Evolutionary conservation across 164 flowering plant genomes (phyloP), one percentile per base, ranked within the genome.

Genomic region (Umbilicus rupestris): DNA sequence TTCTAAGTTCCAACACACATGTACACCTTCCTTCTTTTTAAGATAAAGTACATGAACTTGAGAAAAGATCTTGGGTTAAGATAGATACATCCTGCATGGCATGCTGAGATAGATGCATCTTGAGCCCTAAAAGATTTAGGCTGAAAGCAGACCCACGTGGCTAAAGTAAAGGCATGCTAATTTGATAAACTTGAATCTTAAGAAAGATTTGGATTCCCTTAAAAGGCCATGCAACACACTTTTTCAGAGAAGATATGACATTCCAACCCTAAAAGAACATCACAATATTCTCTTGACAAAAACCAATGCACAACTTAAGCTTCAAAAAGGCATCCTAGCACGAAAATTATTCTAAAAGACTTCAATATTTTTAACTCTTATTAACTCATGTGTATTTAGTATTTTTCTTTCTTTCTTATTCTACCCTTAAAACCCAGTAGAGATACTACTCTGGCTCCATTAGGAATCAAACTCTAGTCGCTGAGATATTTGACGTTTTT

Each of bases 241-340:
- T 50, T 50, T 50, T 22, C 57, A 50, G 57, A 20, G 29, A 5
- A 50, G 57, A 50, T 47, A 47, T 20, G 57, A 50, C 57, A 50
- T 50, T 50, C 57, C 29, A 50, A 20, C 57, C 57, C 29, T 50
- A 50, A 50, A 50, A 50, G 57, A 50, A 50, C 20, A 46, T 46
- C 3, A 11, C 50, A 20, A 50, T 50, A 50, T 50, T 50, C 57
- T 50, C 50, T 46, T 16, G 50, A 46, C 50, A 46, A 46, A 46
- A 46, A 46, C 17, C n/a, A 16, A 46, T 46, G 50, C n/a, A 16
- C 20, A 46, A 46, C 20, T 46, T 46, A 46, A 46, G 2, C 50
- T 46, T 46, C 50, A 46, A 46, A 46, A 46, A 17, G 50, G n/a
- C 50, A 46, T n/a, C 50, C n/a, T 46, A 3, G n/a, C 3, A n/a